Evolutionary conservation across 2,329 filamentous ascomycete genomes (phyloP).

Genomic region (Pseudomassariella vexata): DNA sequence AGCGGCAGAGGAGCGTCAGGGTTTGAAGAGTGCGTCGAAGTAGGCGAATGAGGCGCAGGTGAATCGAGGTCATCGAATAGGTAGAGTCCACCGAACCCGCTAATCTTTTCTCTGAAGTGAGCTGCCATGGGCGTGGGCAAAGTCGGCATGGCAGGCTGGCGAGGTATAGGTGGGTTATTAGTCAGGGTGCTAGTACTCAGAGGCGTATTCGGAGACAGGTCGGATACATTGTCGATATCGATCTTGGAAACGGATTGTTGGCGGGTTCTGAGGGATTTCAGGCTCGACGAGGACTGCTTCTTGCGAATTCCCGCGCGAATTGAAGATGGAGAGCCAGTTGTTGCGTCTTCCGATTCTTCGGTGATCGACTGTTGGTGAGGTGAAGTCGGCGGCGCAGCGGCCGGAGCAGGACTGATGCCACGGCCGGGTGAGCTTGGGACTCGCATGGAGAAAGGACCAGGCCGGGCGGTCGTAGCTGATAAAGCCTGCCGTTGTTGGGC

Average conservation of each 20-base stretch:
- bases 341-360: constrained; percentile 27
- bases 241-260: constrained; percentile 63
- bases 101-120: constrained; percentile 54
- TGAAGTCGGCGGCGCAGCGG: constrained; percentile 20
- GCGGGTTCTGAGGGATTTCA: constrained; percentile 66
- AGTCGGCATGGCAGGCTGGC: constrained; percentile 52
- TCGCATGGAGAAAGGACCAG: constrained; percentile 25
- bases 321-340: constrained; percentile 48
- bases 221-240: constrained; percentile 57
- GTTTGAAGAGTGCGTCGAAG: constrained; percentile 58
- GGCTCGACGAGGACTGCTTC: constrained; percentile 65
- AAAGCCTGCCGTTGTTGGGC: constrained; percentile 36
- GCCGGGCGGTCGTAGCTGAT: constrained; percentile 28
- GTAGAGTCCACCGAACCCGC: constrained; percentile 61
- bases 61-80: constrained; percentile 83
- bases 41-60: constrained; percentile 47
- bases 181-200: constrained; percentile 63
- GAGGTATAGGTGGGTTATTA: constrained; percentile 34
- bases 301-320: constrained; percentile 50
- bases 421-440: constrained; percentile 27
- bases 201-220: constrained; percentile 69
- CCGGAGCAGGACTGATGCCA: constrained; percentile 15
- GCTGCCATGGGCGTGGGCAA: constrained; percentile 63
- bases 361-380: constrained; percentile 20
- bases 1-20: constrained; percentile 68